Percentiles rank a stretch among this genome's conserved stretches.
These are phyloP conservation scores for Solanum habrochaites DNA, from an alignment of 257 asterid species.

Conservation along the genomic window DNA sequence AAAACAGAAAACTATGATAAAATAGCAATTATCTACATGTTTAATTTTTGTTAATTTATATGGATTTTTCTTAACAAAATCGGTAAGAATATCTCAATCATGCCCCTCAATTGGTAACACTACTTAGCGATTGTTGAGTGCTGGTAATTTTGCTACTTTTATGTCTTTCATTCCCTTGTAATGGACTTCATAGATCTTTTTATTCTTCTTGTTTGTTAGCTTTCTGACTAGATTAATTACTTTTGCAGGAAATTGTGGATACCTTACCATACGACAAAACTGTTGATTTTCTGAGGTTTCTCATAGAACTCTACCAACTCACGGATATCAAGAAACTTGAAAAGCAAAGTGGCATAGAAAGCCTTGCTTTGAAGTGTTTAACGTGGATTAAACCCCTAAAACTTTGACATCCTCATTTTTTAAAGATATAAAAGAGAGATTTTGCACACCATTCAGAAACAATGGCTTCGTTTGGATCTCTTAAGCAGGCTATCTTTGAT, in stretches of 20 bases:
- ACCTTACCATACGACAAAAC: not conserved
- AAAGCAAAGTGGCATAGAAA: not conserved
- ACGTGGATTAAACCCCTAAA: not conserved
- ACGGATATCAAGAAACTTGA: not conserved
- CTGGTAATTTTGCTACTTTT: not conserved
- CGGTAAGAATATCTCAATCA: not conserved
- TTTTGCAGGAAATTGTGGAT: not conserved
- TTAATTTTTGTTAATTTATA: not conserved
- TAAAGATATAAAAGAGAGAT: not conserved
- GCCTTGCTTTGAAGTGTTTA: not conserved
- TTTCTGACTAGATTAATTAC: not conserved
- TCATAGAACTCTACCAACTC: not conserved
- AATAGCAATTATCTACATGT: not conserved
- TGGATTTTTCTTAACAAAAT: not conserved
- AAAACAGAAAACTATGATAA: not conserved
- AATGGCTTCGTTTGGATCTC: constrained; percentile 76
- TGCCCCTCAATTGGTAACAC: not conserved
- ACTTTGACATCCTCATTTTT: not conserved
- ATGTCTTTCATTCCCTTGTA: not conserved
- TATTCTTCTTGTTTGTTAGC: not conserved
- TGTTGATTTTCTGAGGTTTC: not conserved
- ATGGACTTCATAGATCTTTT: not conserved
- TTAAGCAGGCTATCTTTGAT: constrained; percentile 73
- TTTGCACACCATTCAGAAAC: not conserved
- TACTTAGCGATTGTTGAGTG: not conserved